Evolutionary conservation across 2,329 filamentous ascomycete species (phyloP).

Genomic region (Aspergillus caelatus): DNA sequence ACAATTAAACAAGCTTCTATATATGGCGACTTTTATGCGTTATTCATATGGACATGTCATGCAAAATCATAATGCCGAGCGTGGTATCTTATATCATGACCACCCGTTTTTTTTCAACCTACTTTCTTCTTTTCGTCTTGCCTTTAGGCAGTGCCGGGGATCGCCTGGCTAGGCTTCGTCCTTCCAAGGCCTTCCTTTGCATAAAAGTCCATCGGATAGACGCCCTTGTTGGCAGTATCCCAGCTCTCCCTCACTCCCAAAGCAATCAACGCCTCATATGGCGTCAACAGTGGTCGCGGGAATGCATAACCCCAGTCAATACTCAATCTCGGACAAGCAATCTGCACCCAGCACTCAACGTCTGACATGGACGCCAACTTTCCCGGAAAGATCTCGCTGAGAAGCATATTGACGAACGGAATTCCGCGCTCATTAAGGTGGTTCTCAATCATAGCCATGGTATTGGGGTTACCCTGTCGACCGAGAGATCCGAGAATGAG

Average conservation of each 20-base stretch:
- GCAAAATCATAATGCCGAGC: not conserved
- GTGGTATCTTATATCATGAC: not conserved
- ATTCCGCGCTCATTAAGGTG: conserved; percentile 72
- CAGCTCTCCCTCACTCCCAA: conserved; percentile 77
- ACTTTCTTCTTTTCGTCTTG: not conserved
- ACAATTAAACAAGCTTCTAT: not conserved
- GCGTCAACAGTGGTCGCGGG: conserved; percentile 81
- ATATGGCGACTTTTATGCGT: not conserved
- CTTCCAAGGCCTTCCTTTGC: conserved; percentile 86
- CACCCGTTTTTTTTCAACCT: not conserved
- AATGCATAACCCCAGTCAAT: conserved; percentile 99
- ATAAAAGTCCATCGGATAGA: conserved; percentile 99
- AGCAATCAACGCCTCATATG: conserved; percentile 93
- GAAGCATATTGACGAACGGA: conserved; percentile 79
- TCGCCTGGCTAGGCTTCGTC: conserved; percentile 47
- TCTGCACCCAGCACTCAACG: conserved; percentile 97
- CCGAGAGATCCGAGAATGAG: conserved; percentile 91
- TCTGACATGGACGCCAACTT: conserved; percentile 93
- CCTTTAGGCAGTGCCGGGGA: conserved; percentile 7
- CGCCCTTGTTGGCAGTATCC: conserved; percentile 61
- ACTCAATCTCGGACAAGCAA: conserved; percentile 92
- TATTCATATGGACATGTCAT: not conserved
- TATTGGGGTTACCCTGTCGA: conserved; percentile 93
- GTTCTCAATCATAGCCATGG: conserved; percentile 81
- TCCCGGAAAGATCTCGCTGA: conserved; percentile 95